A percentile compares a stretch with the other conserved stretches of the same genome.
Evolutionary conservation across 345 rosid genomes (phyloP).

Genomic region (Diplotaxis tenuifolia): DNA sequence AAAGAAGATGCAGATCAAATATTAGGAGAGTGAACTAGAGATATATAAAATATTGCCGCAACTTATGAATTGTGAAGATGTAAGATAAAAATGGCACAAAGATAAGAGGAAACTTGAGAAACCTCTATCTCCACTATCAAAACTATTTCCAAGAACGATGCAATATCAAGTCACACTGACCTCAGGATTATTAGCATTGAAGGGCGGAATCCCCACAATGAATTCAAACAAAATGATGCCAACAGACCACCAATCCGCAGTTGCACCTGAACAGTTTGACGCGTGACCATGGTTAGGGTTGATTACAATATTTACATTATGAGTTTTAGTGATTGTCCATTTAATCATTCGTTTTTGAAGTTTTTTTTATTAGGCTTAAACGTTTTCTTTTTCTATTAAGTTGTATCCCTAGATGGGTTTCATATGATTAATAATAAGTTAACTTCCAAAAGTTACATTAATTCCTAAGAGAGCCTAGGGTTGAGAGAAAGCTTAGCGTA

Average conservation of each 20-base stretch:
- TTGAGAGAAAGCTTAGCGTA: neutral
- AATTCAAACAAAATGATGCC: constrained; percentile 84
- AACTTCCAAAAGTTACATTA: neutral
- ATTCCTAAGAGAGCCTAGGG: too few relatives aligned
- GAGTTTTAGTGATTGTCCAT: neutral
- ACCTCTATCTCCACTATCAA: neutral
- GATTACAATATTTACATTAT: neutral
- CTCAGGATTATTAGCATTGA: constrained; percentile 56
- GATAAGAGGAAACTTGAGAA: constrained; percentile 16
- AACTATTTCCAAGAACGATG: neutral
- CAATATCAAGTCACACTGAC: constrained; percentile 28
- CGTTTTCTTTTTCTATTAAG: neutral
- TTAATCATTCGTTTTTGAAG: neutral
- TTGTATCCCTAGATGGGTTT: neutral
- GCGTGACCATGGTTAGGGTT: neutral
- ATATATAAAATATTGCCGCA: neutral
- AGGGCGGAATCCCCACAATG: constrained; percentile 87
- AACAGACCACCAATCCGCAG: constrained; percentile 99
- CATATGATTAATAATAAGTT: too few relatives aligned
- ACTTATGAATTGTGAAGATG: neutral
- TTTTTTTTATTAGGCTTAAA: neutral
- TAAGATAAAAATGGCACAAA: neutral
- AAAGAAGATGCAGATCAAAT: constrained; percentile 17
- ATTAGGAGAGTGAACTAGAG: neutral
- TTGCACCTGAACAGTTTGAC: constrained; percentile 56